Evolutionary conservation across 768 basidiomycete genomes (phyloP).

Genomic region (Suillus fuscotomentosus): DNA sequence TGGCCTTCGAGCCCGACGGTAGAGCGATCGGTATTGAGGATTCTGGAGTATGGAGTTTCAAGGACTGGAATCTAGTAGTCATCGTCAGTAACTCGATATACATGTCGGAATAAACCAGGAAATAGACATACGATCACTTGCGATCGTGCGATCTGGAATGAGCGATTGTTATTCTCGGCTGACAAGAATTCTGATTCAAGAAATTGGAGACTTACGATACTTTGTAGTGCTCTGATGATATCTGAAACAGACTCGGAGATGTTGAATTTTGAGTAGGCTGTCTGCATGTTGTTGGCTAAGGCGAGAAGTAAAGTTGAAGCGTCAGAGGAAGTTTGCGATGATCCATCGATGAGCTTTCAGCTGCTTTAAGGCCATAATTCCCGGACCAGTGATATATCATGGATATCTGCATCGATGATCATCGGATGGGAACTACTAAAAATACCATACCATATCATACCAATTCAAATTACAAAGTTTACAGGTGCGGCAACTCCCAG

Average conservation of each 20-base stretch:
- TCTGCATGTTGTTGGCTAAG: background rate
- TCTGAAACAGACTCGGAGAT: background rate
- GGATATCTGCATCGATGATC: background rate
- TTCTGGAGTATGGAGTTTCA: conserved; percentile 17
- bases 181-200: background rate
- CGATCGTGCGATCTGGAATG: background rate
- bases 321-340: background rate
- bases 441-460: too few species aligned
- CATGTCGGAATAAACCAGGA: background rate
- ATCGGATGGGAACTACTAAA: background rate
- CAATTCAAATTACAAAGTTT: too few species aligned
- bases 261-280: background rate
- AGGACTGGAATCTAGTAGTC: conserved; percentile 12
- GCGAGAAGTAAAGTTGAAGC: background rate
- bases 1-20: conserved; percentile 12
- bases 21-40: conserved; percentile 14
- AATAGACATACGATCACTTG: background rate
- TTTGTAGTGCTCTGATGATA: background rate
- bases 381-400: too few species aligned
- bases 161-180: background rate
- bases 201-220: background rate
- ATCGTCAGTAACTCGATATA: background rate
- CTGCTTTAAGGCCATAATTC: background rate
- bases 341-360: background rate
- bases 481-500: too few species aligned